These are phyloP conservation scores for Quercus phellos DNA, from an alignment of 331 rosid genomes.

Conservation along the genomic window DNA sequence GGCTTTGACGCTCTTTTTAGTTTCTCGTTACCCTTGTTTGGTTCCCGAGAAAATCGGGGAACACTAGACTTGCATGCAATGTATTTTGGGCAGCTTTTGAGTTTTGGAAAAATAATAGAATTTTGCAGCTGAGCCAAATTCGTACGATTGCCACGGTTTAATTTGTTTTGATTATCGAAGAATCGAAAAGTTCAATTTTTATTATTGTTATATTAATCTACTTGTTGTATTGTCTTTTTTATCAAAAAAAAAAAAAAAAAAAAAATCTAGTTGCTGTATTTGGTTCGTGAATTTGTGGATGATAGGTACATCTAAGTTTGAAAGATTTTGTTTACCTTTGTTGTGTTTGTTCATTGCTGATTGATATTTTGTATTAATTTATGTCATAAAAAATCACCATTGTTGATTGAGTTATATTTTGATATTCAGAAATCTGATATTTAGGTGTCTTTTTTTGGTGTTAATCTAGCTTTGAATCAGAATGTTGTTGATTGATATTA, in stretches of 20 bases:
- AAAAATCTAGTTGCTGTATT: no score
- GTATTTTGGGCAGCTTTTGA: not conserved
- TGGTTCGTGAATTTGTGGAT: not conserved
- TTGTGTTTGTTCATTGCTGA: not conserved
- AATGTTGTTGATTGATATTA: conserved; percentile 1
- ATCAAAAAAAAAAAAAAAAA: no score
- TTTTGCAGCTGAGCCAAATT: not conserved
- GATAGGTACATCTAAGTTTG: not conserved
- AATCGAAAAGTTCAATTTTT: not conserved
- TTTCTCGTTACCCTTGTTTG: not conserved
- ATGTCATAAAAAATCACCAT: not conserved
- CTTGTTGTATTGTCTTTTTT: not conserved
- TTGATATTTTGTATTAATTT: not conserved
- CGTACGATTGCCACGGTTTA: not conserved
- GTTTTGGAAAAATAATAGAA: not conserved
- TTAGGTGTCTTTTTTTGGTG: not conserved
- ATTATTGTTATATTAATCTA: not conserved
- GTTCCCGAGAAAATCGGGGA: not conserved
- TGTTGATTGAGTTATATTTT: not conserved
- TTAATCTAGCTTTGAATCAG: not conserved
- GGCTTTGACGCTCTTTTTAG: not conserved
- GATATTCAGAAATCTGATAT: not conserved
- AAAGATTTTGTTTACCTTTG: not conserved
- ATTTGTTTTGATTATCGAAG: not conserved
- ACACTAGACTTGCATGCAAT: not conserved